phyloP scores from a whole-genome alignment of 73 alveolate species.

The Paramecium bursaria region DNA sequence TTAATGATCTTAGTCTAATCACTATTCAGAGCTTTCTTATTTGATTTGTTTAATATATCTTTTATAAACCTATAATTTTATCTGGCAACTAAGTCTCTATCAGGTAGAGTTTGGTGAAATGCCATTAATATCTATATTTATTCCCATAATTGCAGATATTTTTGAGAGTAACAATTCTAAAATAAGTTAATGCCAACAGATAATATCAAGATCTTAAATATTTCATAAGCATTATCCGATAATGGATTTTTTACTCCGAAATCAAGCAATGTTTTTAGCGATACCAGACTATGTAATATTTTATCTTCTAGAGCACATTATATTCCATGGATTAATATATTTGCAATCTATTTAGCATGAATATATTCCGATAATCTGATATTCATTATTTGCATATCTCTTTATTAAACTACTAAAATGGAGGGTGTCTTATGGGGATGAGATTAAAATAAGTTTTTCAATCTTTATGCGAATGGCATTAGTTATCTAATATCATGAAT shows the following conservation, averaged over 20 bases:
- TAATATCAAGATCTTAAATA: constrained; percentile 20
- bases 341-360: neutral
- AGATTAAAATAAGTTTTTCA: neutral
- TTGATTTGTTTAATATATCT: constrained; percentile 8
- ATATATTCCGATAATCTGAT: constrained; percentile 1
- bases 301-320: constrained; percentile 32
- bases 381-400: constrained; percentile 48
- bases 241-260: neutral
- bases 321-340: neutral
- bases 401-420: neutral
- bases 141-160: constrained; percentile 17
- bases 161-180: neutral
- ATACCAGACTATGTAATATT: neutral
- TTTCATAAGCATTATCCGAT: neutral
- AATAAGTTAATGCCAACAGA: neutral
- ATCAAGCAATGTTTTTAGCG: constrained; percentile 1
- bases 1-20: constrained; percentile 28
- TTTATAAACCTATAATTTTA: neutral
- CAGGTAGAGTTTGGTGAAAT: neutral
- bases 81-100: constrained; percentile 11
- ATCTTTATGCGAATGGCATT: constrained; percentile 23
- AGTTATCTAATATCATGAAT: constrained; percentile 23
- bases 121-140: neutral
- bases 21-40: constrained; percentile 35
- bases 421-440: constrained; percentile 22